A percentile compares a stretch with the other conserved stretches of the same genome.
phyloP scores from a whole-genome alignment of 805 yeast species.

The Zygotorulaspora danielsina region DNA sequence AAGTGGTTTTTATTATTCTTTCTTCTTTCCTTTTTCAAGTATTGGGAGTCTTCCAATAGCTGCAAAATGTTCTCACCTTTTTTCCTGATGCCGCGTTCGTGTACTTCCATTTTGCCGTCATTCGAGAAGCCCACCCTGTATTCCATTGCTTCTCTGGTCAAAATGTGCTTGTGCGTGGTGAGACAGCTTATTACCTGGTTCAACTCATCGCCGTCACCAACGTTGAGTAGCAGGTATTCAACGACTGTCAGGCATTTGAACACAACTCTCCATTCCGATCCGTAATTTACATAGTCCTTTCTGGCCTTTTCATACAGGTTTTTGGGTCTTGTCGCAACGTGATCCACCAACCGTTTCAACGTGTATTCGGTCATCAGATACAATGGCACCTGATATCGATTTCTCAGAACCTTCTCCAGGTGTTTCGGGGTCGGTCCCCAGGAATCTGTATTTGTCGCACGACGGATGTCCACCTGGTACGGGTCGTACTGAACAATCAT shows the following conservation, averaged over 20 bases:
- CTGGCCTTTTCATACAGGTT: slow-evolving; percentile 38
- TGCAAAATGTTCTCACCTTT: slow-evolving; percentile 33
- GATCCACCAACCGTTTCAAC: slow-evolving; percentile 36
- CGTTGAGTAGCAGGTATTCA: slow-evolving; percentile 35
- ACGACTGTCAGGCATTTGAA: slow-evolving; percentile 37
- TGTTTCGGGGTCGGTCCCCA: slow-evolving; percentile 52
- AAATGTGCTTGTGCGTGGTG: slow-evolving; percentile 33
- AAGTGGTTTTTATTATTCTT: slow-evolving; percentile 28
- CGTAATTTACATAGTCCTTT: slow-evolving; percentile 39
- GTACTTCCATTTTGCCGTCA: slow-evolving; percentile 39
- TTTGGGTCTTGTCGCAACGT: slow-evolving; percentile 36
- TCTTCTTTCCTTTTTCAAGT: slow-evolving; percentile 31
- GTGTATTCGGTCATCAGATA: slow-evolving; percentile 36
- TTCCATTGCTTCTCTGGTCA: slow-evolving; percentile 30
- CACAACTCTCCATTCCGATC: slow-evolving; percentile 41
- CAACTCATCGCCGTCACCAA: slow-evolving; percentile 33
- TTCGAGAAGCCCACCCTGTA: slow-evolving; percentile 32
- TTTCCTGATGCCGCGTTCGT: slow-evolving; percentile 36
- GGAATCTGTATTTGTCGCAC: slow-evolving; percentile 47
- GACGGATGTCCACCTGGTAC: slow-evolving; percentile 39
- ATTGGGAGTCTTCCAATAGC: slow-evolving; percentile 29
- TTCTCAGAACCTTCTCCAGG: slow-evolving; percentile 35
- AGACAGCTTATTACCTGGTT: slow-evolving; percentile 33
- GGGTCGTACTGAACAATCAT: slow-evolving; percentile 38
- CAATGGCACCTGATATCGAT: slow-evolving; percentile 31